These are phyloP conservation scores for Baorangia bicolor DNA, from an alignment of 768 basidiomycete species.

Conservation along the genomic window DNA sequence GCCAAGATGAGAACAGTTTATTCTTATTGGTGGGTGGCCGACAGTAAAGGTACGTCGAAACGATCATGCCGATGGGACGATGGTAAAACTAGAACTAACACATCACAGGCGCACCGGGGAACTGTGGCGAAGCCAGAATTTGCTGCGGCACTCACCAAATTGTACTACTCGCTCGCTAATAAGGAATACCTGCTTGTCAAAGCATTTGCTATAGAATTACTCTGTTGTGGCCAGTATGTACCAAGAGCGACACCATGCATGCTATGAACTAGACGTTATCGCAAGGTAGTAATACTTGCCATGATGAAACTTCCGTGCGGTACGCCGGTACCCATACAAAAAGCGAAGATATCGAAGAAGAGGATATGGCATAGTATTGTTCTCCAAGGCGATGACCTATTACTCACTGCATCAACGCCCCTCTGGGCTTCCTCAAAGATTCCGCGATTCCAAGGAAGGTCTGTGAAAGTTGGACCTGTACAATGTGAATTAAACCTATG, in stretches of 20 bases:
- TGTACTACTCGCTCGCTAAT: no score
- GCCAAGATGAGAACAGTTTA: no score
- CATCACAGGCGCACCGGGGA: no score
- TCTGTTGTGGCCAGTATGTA: not conserved
- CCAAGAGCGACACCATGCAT: not conserved
- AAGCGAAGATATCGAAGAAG: not conserved
- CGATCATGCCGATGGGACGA: no score
- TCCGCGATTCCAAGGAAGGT: conserved; percentile 59
- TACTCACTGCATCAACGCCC: conserved; percentile 40
- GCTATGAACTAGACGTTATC: not conserved
- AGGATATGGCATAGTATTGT: not conserved
- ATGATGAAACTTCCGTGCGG: no score
- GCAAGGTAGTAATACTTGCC: not conserved
- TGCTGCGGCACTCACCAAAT: no score
- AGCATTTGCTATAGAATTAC: not conserved
- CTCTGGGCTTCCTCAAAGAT: conserved; percentile 52
- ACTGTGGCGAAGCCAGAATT: no score
- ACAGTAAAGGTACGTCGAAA: no score
- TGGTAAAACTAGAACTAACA: no score
- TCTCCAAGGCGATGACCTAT: not conserved
- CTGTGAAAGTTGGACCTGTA: conserved; percentile 49
- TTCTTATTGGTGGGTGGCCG: no score
- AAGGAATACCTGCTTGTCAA: no score
- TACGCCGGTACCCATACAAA: not conserved
- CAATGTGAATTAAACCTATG: not conserved